A percentile compares a stretch with the other conserved stretches of the same genome.
Conservation (phyloP, 768 basidiomycete species). For the Tephrocybe sp. region DNA sequence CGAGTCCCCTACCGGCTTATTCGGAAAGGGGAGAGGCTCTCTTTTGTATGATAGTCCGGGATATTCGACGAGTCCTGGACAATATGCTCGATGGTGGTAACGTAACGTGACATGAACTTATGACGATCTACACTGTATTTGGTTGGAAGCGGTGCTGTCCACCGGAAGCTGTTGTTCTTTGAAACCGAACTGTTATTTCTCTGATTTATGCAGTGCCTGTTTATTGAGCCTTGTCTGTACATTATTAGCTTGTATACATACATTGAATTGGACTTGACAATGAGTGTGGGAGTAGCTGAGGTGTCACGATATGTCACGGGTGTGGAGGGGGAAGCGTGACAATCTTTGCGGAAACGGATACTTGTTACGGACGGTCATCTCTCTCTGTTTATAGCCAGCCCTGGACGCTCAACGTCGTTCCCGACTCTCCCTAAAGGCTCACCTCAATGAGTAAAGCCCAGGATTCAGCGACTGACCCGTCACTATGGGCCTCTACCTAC, state of each 20-base stretch:
- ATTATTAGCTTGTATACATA: conserved; percentile 7
- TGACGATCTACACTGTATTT: conserved; percentile 9
- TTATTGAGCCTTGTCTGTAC: not conserved
- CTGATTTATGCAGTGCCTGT: conserved; percentile 3
- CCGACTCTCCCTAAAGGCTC: conserved; percentile 1
- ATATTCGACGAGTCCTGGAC: conserved; percentile 48
- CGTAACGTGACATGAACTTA: not conserved
- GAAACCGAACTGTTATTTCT: not conserved
- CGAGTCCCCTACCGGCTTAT: conserved; percentile 68
- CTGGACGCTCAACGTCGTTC: not conserved
- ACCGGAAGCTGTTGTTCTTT: not conserved
- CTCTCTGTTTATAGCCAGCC: not conserved
- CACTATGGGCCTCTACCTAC: conserved; percentile 33
- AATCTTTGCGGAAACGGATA: conserved; percentile 12
- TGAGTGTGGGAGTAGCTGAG: no score
- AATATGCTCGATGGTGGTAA: conserved; percentile 51
- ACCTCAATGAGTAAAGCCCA: conserved; percentile 36
- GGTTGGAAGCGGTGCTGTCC: conserved; percentile 11
- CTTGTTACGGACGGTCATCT: conserved; percentile 11
- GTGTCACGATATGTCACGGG: conserved; percentile 9
- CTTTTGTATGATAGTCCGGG: conserved; percentile 78
- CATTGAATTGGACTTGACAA: conserved; percentile 5
- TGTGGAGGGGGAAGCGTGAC: conserved; percentile 9
- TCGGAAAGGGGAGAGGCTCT: conserved; percentile 50
- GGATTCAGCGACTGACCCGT: conserved; percentile 30